phyloP scores from a whole-genome alignment of 2,329 filamentous ascomycete species.

The Fusarium praegraminearum region DNA sequence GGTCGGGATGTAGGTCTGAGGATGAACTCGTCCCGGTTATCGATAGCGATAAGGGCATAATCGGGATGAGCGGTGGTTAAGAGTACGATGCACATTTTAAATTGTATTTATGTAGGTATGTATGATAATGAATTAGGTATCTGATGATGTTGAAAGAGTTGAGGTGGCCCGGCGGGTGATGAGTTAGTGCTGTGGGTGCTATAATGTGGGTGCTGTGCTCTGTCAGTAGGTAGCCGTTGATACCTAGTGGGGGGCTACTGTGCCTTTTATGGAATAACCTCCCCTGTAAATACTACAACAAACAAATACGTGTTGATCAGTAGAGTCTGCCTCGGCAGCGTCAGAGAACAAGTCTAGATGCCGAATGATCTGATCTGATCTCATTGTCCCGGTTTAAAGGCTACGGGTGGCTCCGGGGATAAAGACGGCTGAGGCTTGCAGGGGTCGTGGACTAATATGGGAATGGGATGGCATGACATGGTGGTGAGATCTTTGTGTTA shows the following conservation, averaged over 20 bases:
- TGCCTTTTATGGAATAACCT: conserved; percentile 36
- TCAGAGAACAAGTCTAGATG: neutral
- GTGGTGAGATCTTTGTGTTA: conserved; percentile 1
- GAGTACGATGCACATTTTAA: conserved; percentile 79
- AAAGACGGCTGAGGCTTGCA: conserved; percentile 27
- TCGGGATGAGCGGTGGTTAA: conserved; percentile 80
- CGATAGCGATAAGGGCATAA: conserved; percentile 79
- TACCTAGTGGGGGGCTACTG: conserved; percentile 20
- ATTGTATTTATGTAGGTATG: too few relatives aligned
- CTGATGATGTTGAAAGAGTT: conserved; percentile 20
- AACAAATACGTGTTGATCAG: conserved; percentile 22
- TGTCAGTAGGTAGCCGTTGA: neutral
- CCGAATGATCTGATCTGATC: conserved; percentile 41
- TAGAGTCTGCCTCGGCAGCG: conserved; percentile 40
- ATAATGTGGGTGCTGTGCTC: neutral
- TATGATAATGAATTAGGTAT: too few relatives aligned
- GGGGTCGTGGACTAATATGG: neutral
- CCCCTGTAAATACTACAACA: conserved; percentile 5
- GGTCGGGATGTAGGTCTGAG: conserved; percentile 72
- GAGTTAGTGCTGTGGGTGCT: conserved; percentile 1
- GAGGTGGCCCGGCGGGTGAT: conserved; percentile 21
- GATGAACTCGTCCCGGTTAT: conserved; percentile 83
- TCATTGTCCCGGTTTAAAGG: conserved; percentile 22
- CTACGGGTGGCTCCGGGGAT: conserved; percentile 40
- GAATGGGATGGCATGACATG: conserved; percentile 6